phyloP scores from a whole-genome alignment of 2,329 filamentous ascomycete species.

The Aureobasidium sp. region DNA sequence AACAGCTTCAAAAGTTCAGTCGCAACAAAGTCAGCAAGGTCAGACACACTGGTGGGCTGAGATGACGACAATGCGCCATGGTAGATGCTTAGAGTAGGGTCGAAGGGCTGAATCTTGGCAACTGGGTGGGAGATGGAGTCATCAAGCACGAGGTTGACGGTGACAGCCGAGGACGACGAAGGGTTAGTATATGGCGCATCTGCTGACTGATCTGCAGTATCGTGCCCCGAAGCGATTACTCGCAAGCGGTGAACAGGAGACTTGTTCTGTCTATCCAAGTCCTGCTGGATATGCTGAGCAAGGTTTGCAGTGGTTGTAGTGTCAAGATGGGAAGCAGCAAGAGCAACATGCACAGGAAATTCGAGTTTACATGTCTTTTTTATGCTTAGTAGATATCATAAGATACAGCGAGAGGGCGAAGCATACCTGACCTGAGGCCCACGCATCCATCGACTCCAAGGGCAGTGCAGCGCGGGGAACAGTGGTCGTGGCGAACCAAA shows the following conservation, averaged over 20 bases:
- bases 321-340: conserved; percentile 62
- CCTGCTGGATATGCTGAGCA: conserved; percentile 73
- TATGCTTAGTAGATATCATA: conserved; percentile 12
- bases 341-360: conserved; percentile 75
- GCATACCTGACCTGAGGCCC: conserved; percentile 80
- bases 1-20: conserved; percentile 71
- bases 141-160: conserved; percentile 62
- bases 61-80: conserved; percentile 65
- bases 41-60: conserved; percentile 52
- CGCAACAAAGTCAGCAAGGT: conserved; percentile 68
- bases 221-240: conserved; percentile 32
- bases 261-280: conserved; percentile 78
- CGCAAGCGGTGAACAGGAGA: conserved; percentile 79
- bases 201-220: conserved; percentile 13
- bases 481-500: conserved; percentile 94
- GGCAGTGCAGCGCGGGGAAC: conserved; percentile 84
- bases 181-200: conserved; percentile 27
- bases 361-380: conserved; percentile 74
- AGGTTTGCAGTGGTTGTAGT: conserved; percentile 64
- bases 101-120: conserved; percentile 61
- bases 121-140: conserved; percentile 41
- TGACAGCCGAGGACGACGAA: conserved; percentile 24
- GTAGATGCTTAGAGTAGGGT: conserved; percentile 65
- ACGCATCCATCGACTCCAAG: conserved; percentile 76
- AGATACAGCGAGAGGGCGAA: conserved; percentile 9